phyloP scores from a whole-genome alignment of 2,329 filamentous ascomycete genomes.

The Pleurostoma richardsiae region DNA sequence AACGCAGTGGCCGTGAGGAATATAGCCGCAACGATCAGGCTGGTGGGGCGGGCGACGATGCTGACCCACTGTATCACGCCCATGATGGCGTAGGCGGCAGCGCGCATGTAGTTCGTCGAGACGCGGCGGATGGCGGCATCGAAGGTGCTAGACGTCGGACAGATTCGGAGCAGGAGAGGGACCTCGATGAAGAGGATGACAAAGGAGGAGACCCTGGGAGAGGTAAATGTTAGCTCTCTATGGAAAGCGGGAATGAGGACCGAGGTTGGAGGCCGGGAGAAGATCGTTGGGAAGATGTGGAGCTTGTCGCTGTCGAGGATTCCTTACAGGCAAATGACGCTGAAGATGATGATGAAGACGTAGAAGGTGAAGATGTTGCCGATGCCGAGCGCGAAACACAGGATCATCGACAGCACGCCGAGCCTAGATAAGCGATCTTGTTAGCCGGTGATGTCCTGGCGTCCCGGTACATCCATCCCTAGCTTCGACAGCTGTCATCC shows the following conservation, averaged over 20 bases:
- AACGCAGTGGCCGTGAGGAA: constrained; percentile 70
- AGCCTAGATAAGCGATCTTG: constrained; percentile 42
- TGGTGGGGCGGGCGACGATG: constrained; percentile 57
- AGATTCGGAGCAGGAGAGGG: constrained; percentile 92
- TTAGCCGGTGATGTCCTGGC: constrained; percentile 9
- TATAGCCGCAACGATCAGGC: constrained; percentile 80
- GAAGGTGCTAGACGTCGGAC: constrained; percentile 87
- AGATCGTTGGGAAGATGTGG: background rate
- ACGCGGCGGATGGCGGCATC: constrained; percentile 86
- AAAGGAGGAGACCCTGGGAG: constrained; percentile 59
- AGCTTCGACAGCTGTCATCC: background rate
- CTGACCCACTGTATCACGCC: constrained; percentile 81
- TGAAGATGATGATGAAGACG: constrained; percentile 43
- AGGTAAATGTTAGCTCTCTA: too few relatives aligned
- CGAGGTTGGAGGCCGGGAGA: background rate
- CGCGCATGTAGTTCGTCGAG: constrained; percentile 96
- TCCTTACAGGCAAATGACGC: constrained; percentile 49
- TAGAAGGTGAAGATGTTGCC: constrained; percentile 59
- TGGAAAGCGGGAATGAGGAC: background rate
- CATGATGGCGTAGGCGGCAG: constrained; percentile 79
- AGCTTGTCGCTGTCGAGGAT: background rate
- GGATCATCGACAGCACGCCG: constrained; percentile 65
- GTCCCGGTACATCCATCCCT: background rate
- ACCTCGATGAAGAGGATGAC: constrained; percentile 84
- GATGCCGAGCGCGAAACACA: constrained; percentile 65